Evolutionary conservation across 352 stramenopile genomes (phyloP).

Genomic region (Phytopythium boreale): DNA sequence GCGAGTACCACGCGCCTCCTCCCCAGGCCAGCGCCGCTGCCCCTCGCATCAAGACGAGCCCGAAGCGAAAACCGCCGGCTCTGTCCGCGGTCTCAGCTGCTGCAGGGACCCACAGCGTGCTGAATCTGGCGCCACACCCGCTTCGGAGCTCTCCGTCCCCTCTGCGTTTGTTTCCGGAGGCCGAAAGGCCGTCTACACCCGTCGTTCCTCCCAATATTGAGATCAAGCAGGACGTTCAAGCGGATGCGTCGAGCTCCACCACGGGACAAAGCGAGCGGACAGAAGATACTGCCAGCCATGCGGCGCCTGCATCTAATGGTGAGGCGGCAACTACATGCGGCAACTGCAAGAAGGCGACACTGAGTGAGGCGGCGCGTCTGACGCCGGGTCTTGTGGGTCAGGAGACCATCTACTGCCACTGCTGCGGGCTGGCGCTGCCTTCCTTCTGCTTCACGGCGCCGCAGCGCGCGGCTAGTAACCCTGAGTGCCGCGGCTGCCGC

Average conservation of each 20-base stretch:
- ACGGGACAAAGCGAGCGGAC: too few species aligned
- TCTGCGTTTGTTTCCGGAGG: background rate
- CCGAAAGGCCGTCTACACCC: background rate
- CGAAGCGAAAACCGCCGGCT: background rate
- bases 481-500: slow-evolving; percentile 6
- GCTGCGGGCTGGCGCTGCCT: slow-evolving; percentile 1
- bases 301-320: too few species aligned
- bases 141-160: background rate
- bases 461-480: background rate
- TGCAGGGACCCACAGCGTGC: background rate
- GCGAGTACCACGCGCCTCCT: background rate
- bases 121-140: background rate
- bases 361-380: background rate
- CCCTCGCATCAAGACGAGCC: background rate
- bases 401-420: background rate
- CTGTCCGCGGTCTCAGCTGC: background rate
- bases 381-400: background rate
- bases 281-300: too few species aligned
- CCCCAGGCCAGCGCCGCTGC: background rate
- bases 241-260: background rate
- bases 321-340: background rate
- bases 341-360: background rate
- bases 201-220: background rate
- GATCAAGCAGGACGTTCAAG: background rate
- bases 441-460: slow-evolving; percentile 1